Evolutionary conservation across 805 yeast species (phyloP).

Genomic region (Nakazawaea molendinolei): DNA sequence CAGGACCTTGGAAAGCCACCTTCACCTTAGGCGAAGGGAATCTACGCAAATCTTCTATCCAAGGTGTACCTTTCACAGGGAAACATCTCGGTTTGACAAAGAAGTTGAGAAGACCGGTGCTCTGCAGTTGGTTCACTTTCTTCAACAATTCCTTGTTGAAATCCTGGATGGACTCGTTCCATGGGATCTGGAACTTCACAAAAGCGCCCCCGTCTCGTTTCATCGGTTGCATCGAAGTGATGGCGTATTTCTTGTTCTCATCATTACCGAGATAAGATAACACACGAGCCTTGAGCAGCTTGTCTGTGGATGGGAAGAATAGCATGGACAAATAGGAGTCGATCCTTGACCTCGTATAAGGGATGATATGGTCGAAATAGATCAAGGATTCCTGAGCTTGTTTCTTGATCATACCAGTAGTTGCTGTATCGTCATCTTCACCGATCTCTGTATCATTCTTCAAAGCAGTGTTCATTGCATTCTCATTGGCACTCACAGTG

Average conservation of each 20-base stretch:
- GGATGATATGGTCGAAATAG: constrained; percentile 51
- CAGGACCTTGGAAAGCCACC: constrained; percentile 70
- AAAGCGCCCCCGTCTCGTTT: constrained; percentile 91
- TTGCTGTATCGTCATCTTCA: constrained; percentile 46
- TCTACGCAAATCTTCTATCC: constrained; percentile 90
- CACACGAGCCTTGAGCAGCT: constrained; percentile 23
- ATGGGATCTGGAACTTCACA: constrained; percentile 66
- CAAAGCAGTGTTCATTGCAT: constrained; percentile 9
- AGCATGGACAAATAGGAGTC: constrained; percentile 35
- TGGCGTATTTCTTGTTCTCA: constrained; percentile 25
- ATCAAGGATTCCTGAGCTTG: constrained; percentile 42
- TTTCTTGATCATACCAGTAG: constrained; percentile 51
- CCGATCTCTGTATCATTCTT: constrained; percentile 38
- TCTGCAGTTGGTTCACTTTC: constrained; percentile 24
- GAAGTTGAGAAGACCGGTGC: constrained; percentile 28
- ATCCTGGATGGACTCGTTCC: constrained; percentile 38
- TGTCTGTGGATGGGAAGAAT: constrained; percentile 31
- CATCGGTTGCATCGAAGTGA: constrained; percentile 62
- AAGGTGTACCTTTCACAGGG: constrained; percentile 86
- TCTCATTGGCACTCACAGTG: neutral
- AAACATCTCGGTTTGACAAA: constrained; percentile 49
- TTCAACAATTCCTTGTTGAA: constrained; percentile 41
- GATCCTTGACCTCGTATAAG: constrained; percentile 28
- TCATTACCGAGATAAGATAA: constrained; percentile 31
- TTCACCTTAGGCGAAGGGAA: constrained; percentile 59